These are phyloP conservation scores for Trifolium subterraneum DNA, from an alignment of 306 rosid species.

Conservation along the genomic window DNA sequence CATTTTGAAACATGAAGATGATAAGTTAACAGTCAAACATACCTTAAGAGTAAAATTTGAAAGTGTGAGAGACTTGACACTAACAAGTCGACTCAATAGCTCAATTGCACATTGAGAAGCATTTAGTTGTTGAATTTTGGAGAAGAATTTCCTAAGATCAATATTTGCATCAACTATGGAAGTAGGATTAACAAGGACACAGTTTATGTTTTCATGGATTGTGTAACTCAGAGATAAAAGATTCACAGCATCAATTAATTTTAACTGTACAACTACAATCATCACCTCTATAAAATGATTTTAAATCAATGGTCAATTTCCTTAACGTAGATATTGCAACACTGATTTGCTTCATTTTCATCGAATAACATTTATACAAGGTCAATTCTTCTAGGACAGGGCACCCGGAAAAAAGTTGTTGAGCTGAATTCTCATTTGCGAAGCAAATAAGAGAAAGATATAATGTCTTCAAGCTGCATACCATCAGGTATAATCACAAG, in stretches of 20 bases:
- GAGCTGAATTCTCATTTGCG: slow-evolving; percentile 21
- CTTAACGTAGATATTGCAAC: slow-evolving; percentile 9
- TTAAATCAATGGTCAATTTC: not conserved
- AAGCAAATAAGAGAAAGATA: not conserved
- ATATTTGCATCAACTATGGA: slow-evolving; percentile 33
- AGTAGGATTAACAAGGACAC: slow-evolving; percentile 13
- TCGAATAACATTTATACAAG: slow-evolving; percentile 17
- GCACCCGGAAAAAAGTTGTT: slow-evolving; percentile 25
- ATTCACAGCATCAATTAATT: slow-evolving; percentile 35
- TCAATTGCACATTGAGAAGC: not conserved
- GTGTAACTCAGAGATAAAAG: slow-evolving; percentile 27
- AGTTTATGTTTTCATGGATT: not conserved
- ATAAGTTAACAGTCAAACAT: not conserved
- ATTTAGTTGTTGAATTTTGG: not conserved
- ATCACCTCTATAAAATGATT: not conserved
- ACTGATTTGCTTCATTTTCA: not conserved
- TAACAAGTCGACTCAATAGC: slow-evolving; percentile 26
- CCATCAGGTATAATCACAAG: not conserved
- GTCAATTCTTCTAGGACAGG: slow-evolving; percentile 22
- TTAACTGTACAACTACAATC: not conserved
- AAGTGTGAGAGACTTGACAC: slow-evolving; percentile 23
- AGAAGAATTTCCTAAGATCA: not conserved
- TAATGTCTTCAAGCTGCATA: slow-evolving; percentile 13
- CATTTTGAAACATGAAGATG: no score
- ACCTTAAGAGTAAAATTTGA: slow-evolving; percentile 30